Conservation (phyloP, 768 basidiomycete species). For the Tulasnella sp. region DNA sequence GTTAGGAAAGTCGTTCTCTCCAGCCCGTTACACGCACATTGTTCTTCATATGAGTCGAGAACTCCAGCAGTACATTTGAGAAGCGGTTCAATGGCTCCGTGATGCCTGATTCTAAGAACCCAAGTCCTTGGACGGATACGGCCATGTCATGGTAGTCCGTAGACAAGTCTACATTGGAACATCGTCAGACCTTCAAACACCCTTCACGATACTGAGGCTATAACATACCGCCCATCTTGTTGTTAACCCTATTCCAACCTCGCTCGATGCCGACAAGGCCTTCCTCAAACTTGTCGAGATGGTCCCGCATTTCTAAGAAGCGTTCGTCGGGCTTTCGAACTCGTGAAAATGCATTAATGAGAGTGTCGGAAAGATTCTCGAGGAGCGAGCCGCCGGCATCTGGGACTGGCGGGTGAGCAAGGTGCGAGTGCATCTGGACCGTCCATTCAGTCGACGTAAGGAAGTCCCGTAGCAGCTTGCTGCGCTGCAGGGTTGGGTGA, state of each 20-base stretch:
- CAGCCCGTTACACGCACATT: conserved; percentile 42
- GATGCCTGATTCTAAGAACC: conserved; percentile 96
- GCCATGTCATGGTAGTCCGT: conserved; percentile 97
- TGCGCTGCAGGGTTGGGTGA: conserved; percentile 89
- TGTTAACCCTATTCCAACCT: conserved; percentile 66
- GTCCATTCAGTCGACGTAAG: conserved; percentile 99
- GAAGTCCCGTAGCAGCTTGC: conserved; percentile 86
- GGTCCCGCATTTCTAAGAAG: conserved; percentile 85
- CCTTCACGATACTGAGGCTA: neutral
- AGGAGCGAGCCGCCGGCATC: conserved; percentile 73
- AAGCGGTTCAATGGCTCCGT: conserved; percentile 97
- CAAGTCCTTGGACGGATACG: conserved; percentile 90
- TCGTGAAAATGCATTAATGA: conserved; percentile 90
- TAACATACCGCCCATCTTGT: conserved; percentile 71
- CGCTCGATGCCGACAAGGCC: conserved; percentile 77
- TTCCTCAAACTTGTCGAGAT: conserved; percentile 94
- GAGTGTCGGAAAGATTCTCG: conserved; percentile 91
- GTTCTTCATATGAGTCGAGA: conserved; percentile 82
- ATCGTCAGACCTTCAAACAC: neutral
- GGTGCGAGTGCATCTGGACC: conserved; percentile 94
- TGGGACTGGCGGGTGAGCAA: conserved; percentile 84
- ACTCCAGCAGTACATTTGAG: conserved; percentile 91
- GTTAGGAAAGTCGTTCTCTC: neutral
- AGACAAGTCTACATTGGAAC: conserved; percentile 72
- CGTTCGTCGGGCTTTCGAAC: conserved; percentile 96